Evolutionary conservation across 192 early-diverging fungal species (phyloP).

Genomic region (Helicostylum pulchrum): DNA sequence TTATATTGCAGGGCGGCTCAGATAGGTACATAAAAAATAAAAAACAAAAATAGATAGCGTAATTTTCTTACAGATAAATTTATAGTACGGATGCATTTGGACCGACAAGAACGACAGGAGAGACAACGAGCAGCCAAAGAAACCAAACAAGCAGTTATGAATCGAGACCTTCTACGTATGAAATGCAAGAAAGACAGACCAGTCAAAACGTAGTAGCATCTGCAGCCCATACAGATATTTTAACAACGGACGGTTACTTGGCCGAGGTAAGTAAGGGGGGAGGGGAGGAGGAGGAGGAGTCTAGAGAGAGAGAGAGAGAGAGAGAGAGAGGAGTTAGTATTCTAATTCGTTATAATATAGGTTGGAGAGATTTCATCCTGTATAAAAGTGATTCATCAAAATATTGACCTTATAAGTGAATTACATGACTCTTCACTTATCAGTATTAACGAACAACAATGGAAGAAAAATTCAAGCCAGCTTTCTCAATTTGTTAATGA

Average conservation of each 20-base stretch:
- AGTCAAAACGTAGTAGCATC: slow-evolving; percentile 4
- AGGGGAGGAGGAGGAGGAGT: too few relatives aligned
- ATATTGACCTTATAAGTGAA: slow-evolving; percentile 16
- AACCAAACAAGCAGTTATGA: background rate
- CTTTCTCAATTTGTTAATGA: slow-evolving; percentile 22
- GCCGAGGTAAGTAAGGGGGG: slow-evolving; percentile 15
- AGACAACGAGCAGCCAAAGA: background rate
- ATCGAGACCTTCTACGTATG: background rate
- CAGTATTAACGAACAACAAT: slow-evolving; percentile 24
- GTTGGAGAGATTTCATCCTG: slow-evolving; percentile 2
- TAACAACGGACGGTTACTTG: slow-evolving; percentile 12
- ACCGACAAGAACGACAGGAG: slow-evolving; percentile 4
- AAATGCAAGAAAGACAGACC: background rate
- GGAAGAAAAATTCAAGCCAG: slow-evolving; percentile 3
- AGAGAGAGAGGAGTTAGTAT: background rate
- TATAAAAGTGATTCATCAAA: slow-evolving; percentile 9
- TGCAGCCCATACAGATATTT: slow-evolving; percentile 7
- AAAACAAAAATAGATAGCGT: background rate
- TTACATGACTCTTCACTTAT: slow-evolving; percentile 13
- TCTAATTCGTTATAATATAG: background rate
- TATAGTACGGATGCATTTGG: slow-evolving; percentile 14
- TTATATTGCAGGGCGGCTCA: background rate
- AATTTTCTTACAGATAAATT: background rate
- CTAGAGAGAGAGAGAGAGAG: too few relatives aligned
- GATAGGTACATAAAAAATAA: slow-evolving; percentile 3